phyloP scores from a whole-genome alignment of 2,329 filamentous ascomycete genomes.

The Tolypocladium cylindrosporum region DNA sequence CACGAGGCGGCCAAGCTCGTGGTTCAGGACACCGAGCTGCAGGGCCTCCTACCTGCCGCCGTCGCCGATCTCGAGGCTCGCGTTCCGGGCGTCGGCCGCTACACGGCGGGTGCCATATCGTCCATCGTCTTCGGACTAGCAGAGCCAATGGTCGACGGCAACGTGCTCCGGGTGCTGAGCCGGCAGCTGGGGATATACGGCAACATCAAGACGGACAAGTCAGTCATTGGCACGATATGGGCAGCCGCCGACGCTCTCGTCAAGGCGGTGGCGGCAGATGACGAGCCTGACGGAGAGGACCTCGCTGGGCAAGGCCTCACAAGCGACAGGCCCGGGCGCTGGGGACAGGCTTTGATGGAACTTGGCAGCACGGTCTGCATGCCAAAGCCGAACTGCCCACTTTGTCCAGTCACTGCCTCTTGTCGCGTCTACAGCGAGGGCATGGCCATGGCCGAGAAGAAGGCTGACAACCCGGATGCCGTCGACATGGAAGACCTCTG shows the following conservation, averaged over 20 bases:
- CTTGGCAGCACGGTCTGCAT: constrained; percentile 53
- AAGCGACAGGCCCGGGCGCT: constrained; percentile 45
- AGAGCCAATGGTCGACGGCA: constrained; percentile 54
- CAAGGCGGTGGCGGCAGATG: constrained; percentile 35
- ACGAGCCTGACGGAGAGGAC: constrained; percentile 7
- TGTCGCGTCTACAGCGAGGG: constrained; percentile 44
- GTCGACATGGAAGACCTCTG: constrained; percentile 42
- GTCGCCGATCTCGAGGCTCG: constrained; percentile 35
- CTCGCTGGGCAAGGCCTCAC: constrained; percentile 12
- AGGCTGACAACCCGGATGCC: constrained; percentile 4
- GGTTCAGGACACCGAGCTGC: constrained; percentile 27
- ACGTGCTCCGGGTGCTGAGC: constrained; percentile 50
- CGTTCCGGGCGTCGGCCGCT: constrained; percentile 50
- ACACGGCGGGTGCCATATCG: constrained; percentile 53
- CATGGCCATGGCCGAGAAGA: constrained; percentile 15
- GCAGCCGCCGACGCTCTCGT: constrained; percentile 46
- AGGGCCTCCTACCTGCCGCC: constrained; percentile 38
- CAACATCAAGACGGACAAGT: constrained; percentile 46
- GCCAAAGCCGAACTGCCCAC: constrained; percentile 45
- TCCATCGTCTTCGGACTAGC: constrained; percentile 52
- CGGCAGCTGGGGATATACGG: constrained; percentile 47
- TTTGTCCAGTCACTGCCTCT: constrained; percentile 39
- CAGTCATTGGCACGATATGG: constrained; percentile 45
- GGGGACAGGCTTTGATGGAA: constrained; percentile 59
- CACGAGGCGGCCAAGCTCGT: constrained; percentile 46